phyloP scores from a whole-genome alignment of 148 eudicot species.

The Spergularia bocconei region DNA sequence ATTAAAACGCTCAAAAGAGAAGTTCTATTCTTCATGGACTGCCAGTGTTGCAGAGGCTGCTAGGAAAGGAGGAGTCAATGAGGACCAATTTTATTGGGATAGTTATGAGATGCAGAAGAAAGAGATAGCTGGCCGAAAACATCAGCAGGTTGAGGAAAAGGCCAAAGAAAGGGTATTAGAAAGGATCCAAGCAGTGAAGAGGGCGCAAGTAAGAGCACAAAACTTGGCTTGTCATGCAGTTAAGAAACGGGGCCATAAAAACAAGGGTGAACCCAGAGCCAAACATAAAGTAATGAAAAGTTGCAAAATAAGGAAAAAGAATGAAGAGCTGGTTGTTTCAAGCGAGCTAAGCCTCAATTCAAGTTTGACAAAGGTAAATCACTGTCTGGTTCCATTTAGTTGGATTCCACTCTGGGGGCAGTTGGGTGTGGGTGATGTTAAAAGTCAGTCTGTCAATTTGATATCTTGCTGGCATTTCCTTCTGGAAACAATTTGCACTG shows the following conservation, averaged over 20 bases:
- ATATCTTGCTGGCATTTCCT: background rate
- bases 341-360: conserved; percentile 45
- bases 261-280: conserved; percentile 12
- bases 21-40: conserved; percentile 63
- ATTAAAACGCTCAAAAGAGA: conserved; percentile 58
- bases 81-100: conserved; percentile 74
- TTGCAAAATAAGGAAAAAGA: conserved; percentile 22
- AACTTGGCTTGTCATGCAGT: conserved; percentile 32
- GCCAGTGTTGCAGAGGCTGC: conserved; percentile 76
- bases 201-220: conserved; percentile 39
- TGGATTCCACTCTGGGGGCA: background rate
- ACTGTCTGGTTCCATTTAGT: background rate
- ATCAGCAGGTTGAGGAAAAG: conserved; percentile 42
- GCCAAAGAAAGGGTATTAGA: conserved; percentile 45
- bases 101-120: conserved; percentile 58
- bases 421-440: background rate
- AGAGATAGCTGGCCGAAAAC: conserved; percentile 47
- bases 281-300: conserved; percentile 26
- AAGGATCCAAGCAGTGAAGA: conserved; percentile 36
- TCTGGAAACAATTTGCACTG: background rate
- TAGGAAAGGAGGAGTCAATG: conserved; percentile 58
- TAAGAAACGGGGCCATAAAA: conserved; percentile 24
- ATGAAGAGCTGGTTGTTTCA: conserved; percentile 31
- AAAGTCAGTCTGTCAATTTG: background rate
- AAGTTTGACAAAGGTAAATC: conserved; percentile 57